Evolutionary conservation across 2,329 filamentous ascomycete species (phyloP).

Genomic region (Colletotrichum incanum): DNA sequence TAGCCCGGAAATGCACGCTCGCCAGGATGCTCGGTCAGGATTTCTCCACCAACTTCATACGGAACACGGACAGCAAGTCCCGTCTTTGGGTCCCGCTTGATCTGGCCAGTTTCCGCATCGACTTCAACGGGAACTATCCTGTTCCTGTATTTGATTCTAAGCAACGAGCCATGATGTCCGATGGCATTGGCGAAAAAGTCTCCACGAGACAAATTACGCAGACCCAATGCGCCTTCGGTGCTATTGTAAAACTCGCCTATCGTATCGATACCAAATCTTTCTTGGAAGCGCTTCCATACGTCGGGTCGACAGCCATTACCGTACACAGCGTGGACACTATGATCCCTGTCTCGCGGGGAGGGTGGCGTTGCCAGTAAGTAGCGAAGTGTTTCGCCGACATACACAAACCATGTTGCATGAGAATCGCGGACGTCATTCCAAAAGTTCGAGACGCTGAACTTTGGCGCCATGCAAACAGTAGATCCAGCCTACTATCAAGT

Average conservation of each 20-base stretch:
- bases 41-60: slow-evolving; percentile 82
- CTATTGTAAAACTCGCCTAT: slow-evolving; percentile 85
- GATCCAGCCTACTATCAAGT: slow-evolving; percentile 50
- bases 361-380: slow-evolving; percentile 80
- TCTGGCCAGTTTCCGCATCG: slow-evolving; percentile 78
- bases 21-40: slow-evolving; percentile 74
- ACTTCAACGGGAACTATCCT: slow-evolving; percentile 77
- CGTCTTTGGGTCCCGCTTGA: slow-evolving; percentile 76
- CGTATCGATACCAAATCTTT: slow-evolving; percentile 61
- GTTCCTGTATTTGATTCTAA: slow-evolving; percentile 67
- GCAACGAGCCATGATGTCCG: slow-evolving; percentile 78
- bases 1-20: slow-evolving; percentile 78
- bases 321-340: slow-evolving; percentile 72
- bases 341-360: slow-evolving; percentile 72
- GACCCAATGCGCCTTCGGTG: slow-evolving; percentile 78
- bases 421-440: slow-evolving; percentile 81
- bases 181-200: slow-evolving; percentile 76
- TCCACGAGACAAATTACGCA: slow-evolving; percentile 73
- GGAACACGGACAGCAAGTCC: slow-evolving; percentile 76
- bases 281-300: slow-evolving; percentile 76
- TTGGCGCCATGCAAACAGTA: slow-evolving; percentile 75
- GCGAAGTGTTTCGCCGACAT: slow-evolving; percentile 83
- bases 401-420: slow-evolving; percentile 79
- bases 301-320: slow-evolving; percentile 80
- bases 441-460: slow-evolving; percentile 79